Base-by-base conservation (phyloP, 2,329 filamentous ascomycete species). In the Pseudogymnoascus sp. region DNA sequence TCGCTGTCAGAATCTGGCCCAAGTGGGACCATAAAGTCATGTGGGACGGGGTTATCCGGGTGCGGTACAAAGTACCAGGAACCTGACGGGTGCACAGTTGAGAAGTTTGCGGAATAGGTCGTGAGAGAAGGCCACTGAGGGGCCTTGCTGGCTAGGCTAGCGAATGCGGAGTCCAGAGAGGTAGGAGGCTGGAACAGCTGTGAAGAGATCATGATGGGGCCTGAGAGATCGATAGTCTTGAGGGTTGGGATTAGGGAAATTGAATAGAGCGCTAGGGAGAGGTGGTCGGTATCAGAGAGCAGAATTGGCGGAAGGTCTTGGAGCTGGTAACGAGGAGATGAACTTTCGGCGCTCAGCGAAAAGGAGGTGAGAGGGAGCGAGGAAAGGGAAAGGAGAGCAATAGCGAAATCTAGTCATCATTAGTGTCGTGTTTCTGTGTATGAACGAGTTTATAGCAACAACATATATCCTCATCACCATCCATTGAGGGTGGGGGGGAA, bases 131-230 rank as follows among this genome's bases (percentile, higher is more conserved):
- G 62, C 62, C 62, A 64, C 4, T 33, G 50, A 15, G 50, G 29
- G 17, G 29, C 2, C 50, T 7, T 33, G 17, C 19, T 56, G 50
- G 50, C n/a, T 35, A 56, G n/a, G 11, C 50, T 21, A 29, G 50
- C 26, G 3, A 56, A 56, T 56, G 17, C 50, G 10, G 50, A 4
- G n/a, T 56, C 50, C 9, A 56, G 9, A 33, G 29, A 10, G 29
- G 29, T 11, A 33, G 33, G 38, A 19, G 56, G 33, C 29, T 56
- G 37, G 35, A 62, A 64, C 15, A 64, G 62, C 13, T 23, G 56
- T n/a, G 59, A 40, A 17, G 62, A 64, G 19, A 64, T 56, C 50
- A 56, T 64, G 56, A 64, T 50, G 26, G 62, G 56, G 15, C 62
- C 62, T 10, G 15, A 23, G 17, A 64, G 62, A 23, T 38, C 35